Evolutionary conservation across 192 early-diverging fungal species (phyloP).

Genomic region (Backusella liffmaniae): DNA sequence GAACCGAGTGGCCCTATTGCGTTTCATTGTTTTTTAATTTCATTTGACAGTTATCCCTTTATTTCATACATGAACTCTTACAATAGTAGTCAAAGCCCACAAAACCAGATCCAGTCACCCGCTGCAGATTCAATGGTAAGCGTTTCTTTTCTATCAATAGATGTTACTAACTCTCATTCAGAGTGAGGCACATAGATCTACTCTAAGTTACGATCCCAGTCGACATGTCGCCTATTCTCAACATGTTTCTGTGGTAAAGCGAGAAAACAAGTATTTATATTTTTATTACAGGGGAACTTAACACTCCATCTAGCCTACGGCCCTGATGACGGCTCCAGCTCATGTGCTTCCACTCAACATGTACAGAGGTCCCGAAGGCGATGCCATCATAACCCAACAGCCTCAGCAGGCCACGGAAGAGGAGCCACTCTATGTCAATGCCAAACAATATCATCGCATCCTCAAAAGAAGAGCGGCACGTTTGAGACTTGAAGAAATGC

Average conservation of each 20-base stretch:
- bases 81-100: neutral
- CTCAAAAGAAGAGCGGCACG: constrained; percentile 91
- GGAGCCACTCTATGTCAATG: constrained; percentile 95
- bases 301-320: neutral
- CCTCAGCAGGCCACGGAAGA: constrained; percentile 37
- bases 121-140: neutral
- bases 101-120: neutral
- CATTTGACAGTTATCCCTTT: neutral
- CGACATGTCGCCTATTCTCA: constrained; percentile 9
- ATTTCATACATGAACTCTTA: neutral
- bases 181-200: constrained; percentile 16
- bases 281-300: neutral
- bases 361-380: constrained; percentile 9
- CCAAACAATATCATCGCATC: constrained; percentile 98
- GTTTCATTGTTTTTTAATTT: constrained; percentile 1
- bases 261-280: no score
- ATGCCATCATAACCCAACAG: neutral
- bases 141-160: neutral
- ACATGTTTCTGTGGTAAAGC: constrained; percentile 15
- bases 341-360: constrained; percentile 6
- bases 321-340: constrained; percentile 8
- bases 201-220: constrained; percentile 3
- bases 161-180: neutral
- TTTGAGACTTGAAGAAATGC: constrained; percentile 78
- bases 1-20: neutral